Evolutionary conservation across 768 basidiomycete species (phyloP).

Genomic region (Boletus rubropictus): DNA sequence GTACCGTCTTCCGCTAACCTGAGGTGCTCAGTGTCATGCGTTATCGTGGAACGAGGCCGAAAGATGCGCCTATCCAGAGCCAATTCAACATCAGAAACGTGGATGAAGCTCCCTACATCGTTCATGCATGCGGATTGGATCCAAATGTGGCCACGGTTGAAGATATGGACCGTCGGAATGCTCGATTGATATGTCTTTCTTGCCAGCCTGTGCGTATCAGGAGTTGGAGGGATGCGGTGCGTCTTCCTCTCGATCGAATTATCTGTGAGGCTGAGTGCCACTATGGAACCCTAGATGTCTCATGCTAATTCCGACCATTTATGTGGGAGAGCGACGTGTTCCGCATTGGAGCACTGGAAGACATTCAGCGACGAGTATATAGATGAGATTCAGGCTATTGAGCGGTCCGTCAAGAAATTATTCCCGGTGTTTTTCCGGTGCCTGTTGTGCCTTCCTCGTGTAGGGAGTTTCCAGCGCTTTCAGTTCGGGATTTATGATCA

Average conservation of each 20-base stretch:
- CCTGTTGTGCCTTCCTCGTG: constrained; percentile 6
- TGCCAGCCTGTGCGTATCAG: neutral
- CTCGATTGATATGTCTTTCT: constrained; percentile 4
- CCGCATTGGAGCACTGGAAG: too few species aligned
- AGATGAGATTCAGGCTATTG: neutral
- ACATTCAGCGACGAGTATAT: neutral
- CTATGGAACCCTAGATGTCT: too few species aligned
- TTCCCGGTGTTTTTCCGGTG: neutral
- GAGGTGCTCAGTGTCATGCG: too few species aligned
- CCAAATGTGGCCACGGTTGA: constrained; percentile 1
- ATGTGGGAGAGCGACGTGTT: too few species aligned
- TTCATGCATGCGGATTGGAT: constrained; percentile 2
- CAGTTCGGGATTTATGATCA: neutral
- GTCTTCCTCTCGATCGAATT: neutral
- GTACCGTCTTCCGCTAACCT: too few species aligned
- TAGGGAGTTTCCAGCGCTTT: neutral
- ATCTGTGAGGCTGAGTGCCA: too few species aligned
- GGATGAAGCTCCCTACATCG: neutral
- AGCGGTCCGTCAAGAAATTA: neutral
- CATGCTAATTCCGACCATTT: too few species aligned
- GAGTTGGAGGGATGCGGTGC: constrained; percentile 4
- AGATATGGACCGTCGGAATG: constrained; percentile 5
- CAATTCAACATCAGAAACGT: neutral
- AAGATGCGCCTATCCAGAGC: neutral
- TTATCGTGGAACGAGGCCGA: too few species aligned